Evolutionary conservation across 2,329 filamentous ascomycete genomes (phyloP), one percentile per base, ranked within the genome.

Genomic region (Ceratocystis smalleyi): DNA sequence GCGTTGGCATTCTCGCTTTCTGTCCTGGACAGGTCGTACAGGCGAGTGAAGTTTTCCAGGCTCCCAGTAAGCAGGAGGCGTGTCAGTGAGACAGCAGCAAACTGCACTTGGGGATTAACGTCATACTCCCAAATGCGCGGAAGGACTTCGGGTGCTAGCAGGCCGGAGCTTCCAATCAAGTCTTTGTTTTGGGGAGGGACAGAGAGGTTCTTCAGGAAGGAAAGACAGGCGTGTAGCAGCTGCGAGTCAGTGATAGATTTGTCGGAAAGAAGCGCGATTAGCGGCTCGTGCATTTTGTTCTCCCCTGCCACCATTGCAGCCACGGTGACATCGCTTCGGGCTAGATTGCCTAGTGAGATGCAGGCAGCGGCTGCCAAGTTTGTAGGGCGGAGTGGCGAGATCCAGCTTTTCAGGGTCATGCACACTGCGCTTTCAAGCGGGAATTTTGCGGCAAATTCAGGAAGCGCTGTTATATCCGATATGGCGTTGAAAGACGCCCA

Each of bases 151-250:
- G 73, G 69, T 5, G 76, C 74, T 2, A 85, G 73, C 1, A 85
- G 72, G 0, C 72, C 72, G 2, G 73, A 71, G 4, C 72, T 72
- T 17, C 79, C 79, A 1, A 86, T 74, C 0, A 73, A 59, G 1
- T 75, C 67, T 70, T 84, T 85, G 72, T 86, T 86, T 30, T 71
- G 70, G 0, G 72, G 65, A 0, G 83, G 81, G 61, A 86, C 82
- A 30, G 83, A 81, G 7, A 86, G 78, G 70, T 86, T 86, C 71
- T 84, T 85, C 66, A 85, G 77, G 69, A 85, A 84, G 6, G 81
- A 79, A 19, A 86, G 74, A 1, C 76, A 74, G 1, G 81, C 77
- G 69, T 85, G 83, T 0, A 83, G 74, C 17, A 83, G 77, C 67
- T 84, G 81, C 0, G 77, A 71, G 67, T 80, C 76, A 6, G 69